A percentile compares a stretch with the other conserved stretches of the same genome.
Evolutionary conservation across 352 stramenopile species (phyloP).

Genomic region (Phytopythium aichiense): DNA sequence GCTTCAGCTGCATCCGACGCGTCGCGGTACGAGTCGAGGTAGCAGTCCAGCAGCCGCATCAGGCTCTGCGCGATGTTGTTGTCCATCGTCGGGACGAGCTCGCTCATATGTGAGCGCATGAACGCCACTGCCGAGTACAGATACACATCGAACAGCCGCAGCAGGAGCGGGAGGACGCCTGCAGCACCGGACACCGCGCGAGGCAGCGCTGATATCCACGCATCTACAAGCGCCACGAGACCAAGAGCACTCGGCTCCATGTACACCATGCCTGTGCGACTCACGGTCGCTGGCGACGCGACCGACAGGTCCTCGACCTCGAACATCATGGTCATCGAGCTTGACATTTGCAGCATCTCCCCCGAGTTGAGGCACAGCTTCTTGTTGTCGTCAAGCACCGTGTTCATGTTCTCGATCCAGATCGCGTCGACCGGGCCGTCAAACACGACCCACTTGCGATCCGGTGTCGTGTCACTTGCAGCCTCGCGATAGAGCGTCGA

Average conservation of each 20-base stretch:
- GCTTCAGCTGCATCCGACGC: conserved; percentile 21
- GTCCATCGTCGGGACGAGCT: conserved; percentile 91
- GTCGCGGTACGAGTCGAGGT: conserved; percentile 61
- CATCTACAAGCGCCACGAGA: conserved; percentile 83
- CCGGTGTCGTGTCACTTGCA: conserved; percentile 79
- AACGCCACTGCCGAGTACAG: conserved; percentile 85
- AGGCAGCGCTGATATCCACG: conserved; percentile 70
- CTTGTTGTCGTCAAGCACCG: conserved; percentile 95
- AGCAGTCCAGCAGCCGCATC: conserved; percentile 93
- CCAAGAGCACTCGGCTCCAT: conserved; percentile 93
- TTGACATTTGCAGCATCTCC: conserved; percentile 94
- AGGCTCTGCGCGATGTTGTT: conserved; percentile 91
- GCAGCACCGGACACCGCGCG: conserved; percentile 17
- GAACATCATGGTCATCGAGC: conserved; percentile 97
- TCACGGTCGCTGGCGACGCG: conserved; percentile 92
- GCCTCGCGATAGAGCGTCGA: conserved; percentile 88
- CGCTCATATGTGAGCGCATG: conserved; percentile 80
- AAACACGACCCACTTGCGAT: conserved; percentile 95
- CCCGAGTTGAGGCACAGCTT: conserved; percentile 93
- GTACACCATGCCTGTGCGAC: conserved; percentile 94
- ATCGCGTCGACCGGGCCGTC: conserved; percentile 94
- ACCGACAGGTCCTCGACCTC: conserved; percentile 94
- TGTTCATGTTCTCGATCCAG: conserved; percentile 99
- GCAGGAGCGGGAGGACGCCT: conserved; percentile 35
- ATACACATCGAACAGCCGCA: conserved; percentile 89